Conservation (phyloP, 306 rosid species). For the Echinosophora koreensis region DNA sequence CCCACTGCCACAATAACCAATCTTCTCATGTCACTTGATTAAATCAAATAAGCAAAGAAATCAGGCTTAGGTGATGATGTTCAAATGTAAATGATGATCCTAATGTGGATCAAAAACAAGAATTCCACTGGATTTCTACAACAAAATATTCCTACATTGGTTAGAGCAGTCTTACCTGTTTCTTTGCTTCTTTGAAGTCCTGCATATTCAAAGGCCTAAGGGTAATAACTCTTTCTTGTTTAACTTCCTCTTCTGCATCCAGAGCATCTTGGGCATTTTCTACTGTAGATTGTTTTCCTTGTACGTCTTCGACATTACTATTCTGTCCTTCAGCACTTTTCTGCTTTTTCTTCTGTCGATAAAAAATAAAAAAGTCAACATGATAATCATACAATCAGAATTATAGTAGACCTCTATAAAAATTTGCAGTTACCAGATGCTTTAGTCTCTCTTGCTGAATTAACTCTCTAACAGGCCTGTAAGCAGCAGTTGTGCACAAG, state of each 20-base stretch:
- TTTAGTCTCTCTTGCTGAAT: conserved; percentile 78
- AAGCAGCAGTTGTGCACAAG: conserved; percentile 91
- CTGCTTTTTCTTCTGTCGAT: conserved; percentile 64
- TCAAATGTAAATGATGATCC: neutral
- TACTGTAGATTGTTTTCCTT: neutral
- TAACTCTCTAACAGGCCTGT: conserved; percentile 89
- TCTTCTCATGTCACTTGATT: conserved; percentile 6
- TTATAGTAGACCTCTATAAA: neutral
- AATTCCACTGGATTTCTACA: neutral
- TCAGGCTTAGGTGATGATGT: neutral
- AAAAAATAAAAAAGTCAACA: conserved; percentile 2
- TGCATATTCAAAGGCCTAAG: conserved; percentile 85
- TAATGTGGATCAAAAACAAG: neutral
- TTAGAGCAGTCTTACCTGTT: conserved; percentile 59
- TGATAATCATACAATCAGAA: conserved; percentile 8
- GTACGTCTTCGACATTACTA: conserved; percentile 27
- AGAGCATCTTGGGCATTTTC: conserved; percentile 36
- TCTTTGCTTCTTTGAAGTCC: conserved; percentile 80
- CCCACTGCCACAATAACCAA: conserved; percentile 6
- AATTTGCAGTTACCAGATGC: conserved; percentile 60
- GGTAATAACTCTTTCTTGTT: conserved; percentile 65
- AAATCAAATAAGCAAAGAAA: neutral
- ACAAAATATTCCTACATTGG: neutral
- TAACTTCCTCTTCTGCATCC: conserved; percentile 47
- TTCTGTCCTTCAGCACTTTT: conserved; percentile 47